Conservation (phyloP, 2,329 filamentous ascomycete species). For the Neofusicoccum laricinum region DNA sequence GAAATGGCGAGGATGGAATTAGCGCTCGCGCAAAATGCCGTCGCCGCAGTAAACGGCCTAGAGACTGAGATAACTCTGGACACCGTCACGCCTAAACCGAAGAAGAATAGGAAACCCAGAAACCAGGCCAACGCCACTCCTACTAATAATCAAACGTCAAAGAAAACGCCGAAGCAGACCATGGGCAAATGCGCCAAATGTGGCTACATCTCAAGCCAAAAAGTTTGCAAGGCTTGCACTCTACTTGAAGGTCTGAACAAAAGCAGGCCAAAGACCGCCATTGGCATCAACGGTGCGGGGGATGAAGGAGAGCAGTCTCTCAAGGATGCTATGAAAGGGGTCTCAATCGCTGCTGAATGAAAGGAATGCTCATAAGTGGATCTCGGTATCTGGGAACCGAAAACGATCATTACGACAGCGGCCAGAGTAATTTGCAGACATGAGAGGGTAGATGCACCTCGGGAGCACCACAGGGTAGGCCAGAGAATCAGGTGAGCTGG, state of each 20-base stretch:
- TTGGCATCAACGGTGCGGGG: conserved; percentile 25
- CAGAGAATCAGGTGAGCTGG: too few relatives aligned
- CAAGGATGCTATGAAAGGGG: background rate
- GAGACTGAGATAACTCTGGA: conserved; percentile 20
- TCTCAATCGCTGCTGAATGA: conserved; percentile 12
- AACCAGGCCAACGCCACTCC: conserved; percentile 17
- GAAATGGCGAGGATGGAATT: conserved; percentile 84
- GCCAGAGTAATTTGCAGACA: background rate
- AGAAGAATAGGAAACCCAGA: conserved; percentile 24
- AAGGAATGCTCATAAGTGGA: background rate
- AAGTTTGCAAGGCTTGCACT: conserved; percentile 88
- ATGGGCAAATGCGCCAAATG: conserved; percentile 83
- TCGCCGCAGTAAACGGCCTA: conserved; percentile 46
- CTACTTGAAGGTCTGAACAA: conserved; percentile 90
- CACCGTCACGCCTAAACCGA: background rate
- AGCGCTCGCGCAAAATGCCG: conserved; percentile 62
- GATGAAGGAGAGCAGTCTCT: background rate
- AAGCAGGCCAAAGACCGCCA: conserved; percentile 44
- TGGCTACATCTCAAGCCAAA: conserved; percentile 93
- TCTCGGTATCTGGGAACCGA: too few relatives aligned
- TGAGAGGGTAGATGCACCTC: background rate
- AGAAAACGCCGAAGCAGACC: conserved; percentile 58
- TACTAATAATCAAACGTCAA: conserved; percentile 22
- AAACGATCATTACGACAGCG: background rate
- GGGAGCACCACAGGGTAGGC: too few relatives aligned